Base-by-base conservation (phyloP, 331 rosid genomes). In the Cydonia oblonga region DNA sequence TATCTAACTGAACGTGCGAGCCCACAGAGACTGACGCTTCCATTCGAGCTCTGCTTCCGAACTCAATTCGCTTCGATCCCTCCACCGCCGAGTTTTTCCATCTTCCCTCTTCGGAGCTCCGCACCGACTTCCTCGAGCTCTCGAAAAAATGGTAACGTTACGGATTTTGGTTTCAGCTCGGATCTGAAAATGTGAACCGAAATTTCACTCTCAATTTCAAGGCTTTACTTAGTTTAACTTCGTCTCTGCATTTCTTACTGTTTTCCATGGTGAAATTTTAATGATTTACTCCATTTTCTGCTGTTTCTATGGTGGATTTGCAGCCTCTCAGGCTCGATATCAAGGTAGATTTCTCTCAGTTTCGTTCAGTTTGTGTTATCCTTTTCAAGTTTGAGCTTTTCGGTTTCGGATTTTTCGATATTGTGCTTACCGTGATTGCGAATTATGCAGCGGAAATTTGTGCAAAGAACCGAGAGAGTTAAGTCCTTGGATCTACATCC, bases 401-500 rank as follows among this genome's bases (percentile, higher is more conserved):
- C 26, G 23, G 9, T 70, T 33, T 20, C 20, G 35, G 11, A 40
- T 4, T 30, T 66, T 32, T 25, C 9, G 6, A 51, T 7, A 18
- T 40, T 66, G 3, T 42, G 49, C 70, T 49, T 5, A 71, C 76
- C 19, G 14, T 20, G 29, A 57, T 62, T 44, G 22, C 74, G 60
- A 44, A 30, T 32, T 77, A 13, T 62, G 66, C 86, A 93, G 97
- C 75, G 80, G 69, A 86, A 89, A 58, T 90, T 86, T 72, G 84
- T 86, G 64, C 93, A 87, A 61, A 79, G 88, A 77, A 71, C 88
- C 3, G 96, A 87, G 74, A 86, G 98, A 87, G 96, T 90, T 42
- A 90, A 92, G 68, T 92, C 98, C 28, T 96, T 92, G 67, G 96
- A 92, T 77, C 75, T 90, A 20, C 96, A 92, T 83, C 98, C 98